Evolutionary conservation across 2,329 filamentous ascomycete genomes (phyloP).

Genomic region (Esteya vermicola): DNA sequence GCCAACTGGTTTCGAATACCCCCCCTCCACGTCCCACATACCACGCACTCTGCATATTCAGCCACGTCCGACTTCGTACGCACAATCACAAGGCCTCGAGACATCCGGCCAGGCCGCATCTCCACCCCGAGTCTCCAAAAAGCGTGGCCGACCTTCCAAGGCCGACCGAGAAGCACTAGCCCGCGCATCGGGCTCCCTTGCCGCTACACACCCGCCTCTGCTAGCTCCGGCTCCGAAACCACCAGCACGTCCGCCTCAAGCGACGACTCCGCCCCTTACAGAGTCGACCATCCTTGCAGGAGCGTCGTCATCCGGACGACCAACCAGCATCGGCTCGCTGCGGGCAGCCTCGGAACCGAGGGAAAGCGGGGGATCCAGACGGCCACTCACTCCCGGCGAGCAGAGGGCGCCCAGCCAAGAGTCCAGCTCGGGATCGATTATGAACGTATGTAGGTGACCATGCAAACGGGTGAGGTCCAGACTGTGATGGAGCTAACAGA

Average conservation of each 20-base stretch:
- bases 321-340: neutral
- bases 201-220: neutral
- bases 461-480: too few species aligned
- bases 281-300: neutral
- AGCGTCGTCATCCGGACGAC: neutral
- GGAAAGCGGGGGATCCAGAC: neutral
- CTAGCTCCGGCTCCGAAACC: slow-evolving; percentile 8
- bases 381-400: neutral
- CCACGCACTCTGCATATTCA: slow-evolving; percentile 16
- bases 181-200: slow-evolving; percentile 9
- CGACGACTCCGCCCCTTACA: neutral
- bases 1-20: slow-evolving; percentile 10
- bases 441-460: too few species aligned
- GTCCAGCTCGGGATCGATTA: too few species aligned
- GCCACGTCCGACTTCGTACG: slow-evolving; percentile 16
- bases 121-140: slow-evolving; percentile 10
- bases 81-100: slow-evolving; percentile 8
- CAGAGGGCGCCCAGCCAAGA: neutral
- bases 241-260: too few species aligned
- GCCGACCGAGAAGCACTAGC: slow-evolving; percentile 16
- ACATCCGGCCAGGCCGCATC: neutral
- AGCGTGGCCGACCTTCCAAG: slow-evolving; percentile 20
- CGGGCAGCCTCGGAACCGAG: neutral
- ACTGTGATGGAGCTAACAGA: too few species aligned
- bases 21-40: slow-evolving; percentile 2